A percentile compares a stretch with the other conserved stretches of the same genome.
phyloP scores from a whole-genome alignment of 1,284 basidiomycete genomes.

The Anthracocystis setariae region DNA sequence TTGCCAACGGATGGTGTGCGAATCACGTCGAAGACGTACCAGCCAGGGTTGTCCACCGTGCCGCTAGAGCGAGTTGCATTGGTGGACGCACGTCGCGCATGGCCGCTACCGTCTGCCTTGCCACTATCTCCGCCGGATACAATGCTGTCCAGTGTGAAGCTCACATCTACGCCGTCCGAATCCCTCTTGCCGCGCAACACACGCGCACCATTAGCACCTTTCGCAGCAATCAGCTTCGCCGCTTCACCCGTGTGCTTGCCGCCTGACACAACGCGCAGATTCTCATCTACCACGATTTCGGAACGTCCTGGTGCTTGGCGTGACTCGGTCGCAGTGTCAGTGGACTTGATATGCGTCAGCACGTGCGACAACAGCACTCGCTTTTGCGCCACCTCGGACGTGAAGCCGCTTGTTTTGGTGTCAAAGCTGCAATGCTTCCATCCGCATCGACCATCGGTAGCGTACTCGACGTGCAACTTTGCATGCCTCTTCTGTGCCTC shows the following conservation, averaged over 20 bases:
- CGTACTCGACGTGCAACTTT: slow-evolving; percentile 41
- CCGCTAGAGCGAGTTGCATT: slow-evolving; percentile 33
- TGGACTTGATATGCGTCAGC: slow-evolving; percentile 45
- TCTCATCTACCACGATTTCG: slow-evolving; percentile 29
- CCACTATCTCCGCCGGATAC: background rate
- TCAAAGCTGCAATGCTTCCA: slow-evolving; percentile 54
- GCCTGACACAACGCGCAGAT: slow-evolving; percentile 24
- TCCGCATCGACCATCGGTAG: slow-evolving; percentile 50
- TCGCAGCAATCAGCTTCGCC: slow-evolving; percentile 16
- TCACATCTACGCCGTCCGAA: slow-evolving; percentile 24
- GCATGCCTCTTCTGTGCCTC: slow-evolving; percentile 50
- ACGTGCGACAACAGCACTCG: slow-evolving; percentile 36
- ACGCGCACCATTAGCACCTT: slow-evolving; percentile 24
- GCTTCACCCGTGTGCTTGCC: slow-evolving; percentile 31
- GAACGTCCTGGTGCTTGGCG: slow-evolving; percentile 1
- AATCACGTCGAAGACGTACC: slow-evolving; percentile 56
- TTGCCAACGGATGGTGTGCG: slow-evolving; percentile 60
- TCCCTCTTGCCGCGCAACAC: slow-evolving; percentile 25
- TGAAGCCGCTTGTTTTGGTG: slow-evolving; percentile 10
- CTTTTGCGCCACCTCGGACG: slow-evolving; percentile 10
- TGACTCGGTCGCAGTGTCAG: background rate
- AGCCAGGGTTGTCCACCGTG: slow-evolving; percentile 60
- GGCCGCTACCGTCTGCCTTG: slow-evolving; percentile 8
- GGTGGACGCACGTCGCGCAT: slow-evolving; percentile 13
- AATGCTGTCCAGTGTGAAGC: slow-evolving; percentile 18